These are phyloP conservation scores for Tephrocybe sp. DNA, from an alignment of 768 basidiomycete species.

Conservation along the genomic window DNA sequence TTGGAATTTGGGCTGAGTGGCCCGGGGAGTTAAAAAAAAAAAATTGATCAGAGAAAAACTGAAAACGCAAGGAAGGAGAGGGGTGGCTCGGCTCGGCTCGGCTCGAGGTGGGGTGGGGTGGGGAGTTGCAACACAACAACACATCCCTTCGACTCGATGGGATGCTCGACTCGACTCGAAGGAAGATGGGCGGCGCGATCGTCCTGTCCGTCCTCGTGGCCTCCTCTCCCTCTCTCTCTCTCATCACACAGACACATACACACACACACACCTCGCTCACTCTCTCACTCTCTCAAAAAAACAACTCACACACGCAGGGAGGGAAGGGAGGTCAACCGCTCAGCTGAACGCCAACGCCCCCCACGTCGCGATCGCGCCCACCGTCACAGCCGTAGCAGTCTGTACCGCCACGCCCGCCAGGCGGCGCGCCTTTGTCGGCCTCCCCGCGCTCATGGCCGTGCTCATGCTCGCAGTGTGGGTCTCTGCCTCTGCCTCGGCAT, in stretches of 20 bases:
- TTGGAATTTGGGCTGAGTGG: no score
- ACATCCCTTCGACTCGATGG: no score
- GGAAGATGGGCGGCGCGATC: neutral
- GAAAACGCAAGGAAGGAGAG: no score
- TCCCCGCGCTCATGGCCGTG: slow-evolving; percentile 4
- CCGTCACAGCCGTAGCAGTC: slow-evolving; percentile 60
- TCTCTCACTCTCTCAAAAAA: neutral
- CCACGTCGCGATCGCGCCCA: slow-evolving; percentile 76
- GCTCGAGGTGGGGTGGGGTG: no score
- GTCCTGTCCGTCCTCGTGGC: neutral
- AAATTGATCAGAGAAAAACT: neutral
- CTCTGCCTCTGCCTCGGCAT: slow-evolving; percentile 32
- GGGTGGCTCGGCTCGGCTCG: no score
- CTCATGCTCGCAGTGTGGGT: slow-evolving; percentile 22
- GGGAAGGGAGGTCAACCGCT: slow-evolving; percentile 12
- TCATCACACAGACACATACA: neutral
- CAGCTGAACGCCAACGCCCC: slow-evolving; percentile 67
- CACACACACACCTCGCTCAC: neutral
- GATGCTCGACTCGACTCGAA: neutral
- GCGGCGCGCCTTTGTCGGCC: neutral
- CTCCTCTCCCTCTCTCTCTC: neutral
- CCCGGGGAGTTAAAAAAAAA: no score
- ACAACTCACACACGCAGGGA: neutral
- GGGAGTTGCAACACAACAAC: no score
- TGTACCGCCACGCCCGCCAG: slow-evolving; percentile 37